Evolutionary conservation across 164 flowering plant genomes (phyloP).

Genomic region (Magnolia officinalis): DNA sequence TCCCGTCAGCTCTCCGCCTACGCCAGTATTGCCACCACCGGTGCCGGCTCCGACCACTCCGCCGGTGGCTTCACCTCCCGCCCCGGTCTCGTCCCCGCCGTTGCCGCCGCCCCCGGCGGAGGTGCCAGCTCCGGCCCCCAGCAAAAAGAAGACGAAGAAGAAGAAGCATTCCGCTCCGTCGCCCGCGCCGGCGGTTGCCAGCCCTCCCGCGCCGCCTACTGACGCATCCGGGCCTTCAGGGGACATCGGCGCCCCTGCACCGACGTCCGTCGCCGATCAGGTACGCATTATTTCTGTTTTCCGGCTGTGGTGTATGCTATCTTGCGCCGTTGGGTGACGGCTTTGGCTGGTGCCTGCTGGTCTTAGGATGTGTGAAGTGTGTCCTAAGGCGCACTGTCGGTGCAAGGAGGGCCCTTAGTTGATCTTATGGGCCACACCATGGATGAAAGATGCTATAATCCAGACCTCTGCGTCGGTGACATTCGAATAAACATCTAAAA

Average conservation of each 20-base stretch:
- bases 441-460: neutral
- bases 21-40: constrained; percentile 25
- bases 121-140: constrained; percentile 40
- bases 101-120: constrained; percentile 4
- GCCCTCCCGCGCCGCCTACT: constrained; percentile 39
- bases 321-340: neutral
- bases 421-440: neutral
- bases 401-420: no score
- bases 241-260: constrained; percentile 25
- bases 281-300: constrained; percentile 16
- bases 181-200: constrained; percentile 14
- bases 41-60: constrained; percentile 23
- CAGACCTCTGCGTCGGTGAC: neutral
- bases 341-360: no score
- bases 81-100: constrained; percentile 20
- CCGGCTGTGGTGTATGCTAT: neutral
- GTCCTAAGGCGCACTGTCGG: no score
- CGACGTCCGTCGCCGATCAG: constrained; percentile 23
- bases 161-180: constrained; percentile 27
- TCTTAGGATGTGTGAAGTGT: no score
- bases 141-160: constrained; percentile 23
- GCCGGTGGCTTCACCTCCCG: constrained; percentile 22
- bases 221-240: constrained; percentile 33
- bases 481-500: neutral
- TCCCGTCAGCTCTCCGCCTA: constrained; percentile 25